phyloP scores from a whole-genome alignment of 2,329 filamentous ascomycete genomes.

The Tolypocladium amazonense region DNA sequence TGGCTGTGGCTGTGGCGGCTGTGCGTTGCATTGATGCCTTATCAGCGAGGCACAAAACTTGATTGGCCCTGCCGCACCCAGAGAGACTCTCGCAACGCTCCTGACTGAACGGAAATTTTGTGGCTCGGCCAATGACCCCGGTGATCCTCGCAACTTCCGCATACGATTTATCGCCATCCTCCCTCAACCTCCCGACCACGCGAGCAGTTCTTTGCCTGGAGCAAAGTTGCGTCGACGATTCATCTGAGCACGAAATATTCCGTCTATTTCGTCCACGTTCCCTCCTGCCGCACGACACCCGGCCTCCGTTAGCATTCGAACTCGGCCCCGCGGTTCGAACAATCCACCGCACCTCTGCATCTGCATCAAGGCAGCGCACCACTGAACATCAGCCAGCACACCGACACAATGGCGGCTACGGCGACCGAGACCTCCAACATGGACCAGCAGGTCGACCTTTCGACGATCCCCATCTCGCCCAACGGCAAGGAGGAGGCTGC shows the following conservation, averaged over 20 bases:
- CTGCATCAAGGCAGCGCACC: neutral
- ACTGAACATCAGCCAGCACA: neutral
- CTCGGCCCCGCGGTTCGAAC: slow-evolving; percentile 8
- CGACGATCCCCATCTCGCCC: slow-evolving; percentile 57
- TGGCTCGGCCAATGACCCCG: neutral
- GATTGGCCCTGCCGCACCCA: neutral
- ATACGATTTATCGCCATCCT: slow-evolving; percentile 7
- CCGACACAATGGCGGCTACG: slow-evolving; percentile 23
- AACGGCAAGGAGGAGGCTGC: slow-evolving; percentile 42
- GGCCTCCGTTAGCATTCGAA: slow-evolving; percentile 2
- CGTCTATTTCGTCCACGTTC: slow-evolving; percentile 12
- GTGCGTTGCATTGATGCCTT: neutral
- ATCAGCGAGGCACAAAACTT: neutral
- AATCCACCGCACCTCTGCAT: slow-evolving; percentile 8
- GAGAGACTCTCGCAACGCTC: neutral
- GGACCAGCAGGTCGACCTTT: slow-evolving; percentile 53
- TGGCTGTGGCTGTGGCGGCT: neutral
- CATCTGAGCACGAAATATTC: slow-evolving; percentile 15
- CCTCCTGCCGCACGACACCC: neutral
- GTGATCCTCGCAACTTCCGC: slow-evolving; percentile 7
- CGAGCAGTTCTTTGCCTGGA: slow-evolving; percentile 24
- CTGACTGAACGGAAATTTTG: neutral
- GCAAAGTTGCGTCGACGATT: slow-evolving; percentile 20
- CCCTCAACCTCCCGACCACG: slow-evolving; percentile 7
- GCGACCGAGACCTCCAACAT: slow-evolving; percentile 23